phyloP scores from a whole-genome alignment of 169 alveolate genomes.

The Plasmodium coatneyi region DNA sequence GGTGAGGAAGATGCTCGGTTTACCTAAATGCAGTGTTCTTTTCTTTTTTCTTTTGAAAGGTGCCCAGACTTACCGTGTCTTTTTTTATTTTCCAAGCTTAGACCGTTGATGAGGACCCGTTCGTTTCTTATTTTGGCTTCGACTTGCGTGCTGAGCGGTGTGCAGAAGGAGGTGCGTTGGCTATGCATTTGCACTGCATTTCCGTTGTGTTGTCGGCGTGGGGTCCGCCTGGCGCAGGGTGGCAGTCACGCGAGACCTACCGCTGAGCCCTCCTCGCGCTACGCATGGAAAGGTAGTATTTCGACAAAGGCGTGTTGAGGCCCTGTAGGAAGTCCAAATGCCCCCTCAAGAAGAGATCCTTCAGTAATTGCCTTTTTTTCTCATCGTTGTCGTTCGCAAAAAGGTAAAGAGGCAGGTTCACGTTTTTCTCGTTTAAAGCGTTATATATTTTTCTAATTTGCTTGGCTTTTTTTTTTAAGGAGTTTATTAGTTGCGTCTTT shows the following conservation, averaged over 20 bases:
- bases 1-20: neutral
- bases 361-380: conserved; percentile 23
- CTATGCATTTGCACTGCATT: neutral
- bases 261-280: neutral
- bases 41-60: neutral
- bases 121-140: conserved; percentile 23
- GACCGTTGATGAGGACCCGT: conserved; percentile 12
- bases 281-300: conserved; percentile 25
- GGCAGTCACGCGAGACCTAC: neutral
- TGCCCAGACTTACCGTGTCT: conserved; percentile 15
- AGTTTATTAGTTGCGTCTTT: conserved; percentile 30
- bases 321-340: conserved; percentile 52
- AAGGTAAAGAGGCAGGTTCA: conserved; percentile 30
- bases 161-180: neutral
- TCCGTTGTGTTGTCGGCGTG: neutral
- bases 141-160: neutral
- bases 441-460: conserved; percentile 34
- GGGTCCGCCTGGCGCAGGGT: neutral
- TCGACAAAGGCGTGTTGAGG: conserved; percentile 47
- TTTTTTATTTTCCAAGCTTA: conserved; percentile 13
- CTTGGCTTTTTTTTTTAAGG: conserved; percentile 28
- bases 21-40: neutral
- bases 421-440: conserved; percentile 14
- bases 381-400: conserved; percentile 46
- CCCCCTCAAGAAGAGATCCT: conserved; percentile 18